phyloP scores from a whole-genome alignment of 208 protist species.

The Acanthamoeba healyi region DNA sequence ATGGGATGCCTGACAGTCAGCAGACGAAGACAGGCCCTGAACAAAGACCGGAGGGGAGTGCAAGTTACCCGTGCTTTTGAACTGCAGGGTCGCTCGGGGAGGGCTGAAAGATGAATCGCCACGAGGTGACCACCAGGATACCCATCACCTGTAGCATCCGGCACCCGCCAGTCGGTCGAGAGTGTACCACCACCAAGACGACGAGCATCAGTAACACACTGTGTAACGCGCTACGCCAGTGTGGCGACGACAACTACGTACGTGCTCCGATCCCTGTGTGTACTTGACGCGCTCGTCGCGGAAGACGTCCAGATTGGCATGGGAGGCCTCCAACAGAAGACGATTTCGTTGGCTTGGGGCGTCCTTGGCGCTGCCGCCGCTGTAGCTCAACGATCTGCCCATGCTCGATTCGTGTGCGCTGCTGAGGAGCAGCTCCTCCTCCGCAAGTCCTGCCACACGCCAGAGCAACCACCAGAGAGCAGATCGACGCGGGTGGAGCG shows the following conservation, averaged over 20 bases:
- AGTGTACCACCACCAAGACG: no score
- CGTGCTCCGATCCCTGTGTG: background rate
- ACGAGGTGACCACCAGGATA: slow-evolving; percentile 39
- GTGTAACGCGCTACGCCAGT: background rate
- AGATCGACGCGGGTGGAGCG: no score
- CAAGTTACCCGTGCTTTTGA: slow-evolving; percentile 28
- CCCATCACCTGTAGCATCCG: background rate
- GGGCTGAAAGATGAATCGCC: slow-evolving; percentile 40
- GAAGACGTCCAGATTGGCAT: background rate
- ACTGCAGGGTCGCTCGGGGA: background rate
- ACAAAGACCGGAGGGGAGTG: background rate
- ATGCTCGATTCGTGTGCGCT: background rate
- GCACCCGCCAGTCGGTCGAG: background rate
- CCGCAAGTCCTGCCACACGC: background rate
- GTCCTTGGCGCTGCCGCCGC: background rate
- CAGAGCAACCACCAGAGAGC: background rate
- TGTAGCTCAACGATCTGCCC: background rate
- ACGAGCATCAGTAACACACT: no score
- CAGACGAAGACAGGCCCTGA: no score
- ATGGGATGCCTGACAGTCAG: no score
- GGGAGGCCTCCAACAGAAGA: background rate
- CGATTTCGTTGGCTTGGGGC: background rate
- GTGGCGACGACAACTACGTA: background rate
- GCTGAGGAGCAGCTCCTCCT: background rate
- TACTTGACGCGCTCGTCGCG: slow-evolving; percentile 23